Percentiles rank a stretch among this genome's conserved stretches.
Evolutionary conservation across 1,139 yeast genomes (phyloP).

Genomic region (Debaryomyces singareniensis): DNA sequence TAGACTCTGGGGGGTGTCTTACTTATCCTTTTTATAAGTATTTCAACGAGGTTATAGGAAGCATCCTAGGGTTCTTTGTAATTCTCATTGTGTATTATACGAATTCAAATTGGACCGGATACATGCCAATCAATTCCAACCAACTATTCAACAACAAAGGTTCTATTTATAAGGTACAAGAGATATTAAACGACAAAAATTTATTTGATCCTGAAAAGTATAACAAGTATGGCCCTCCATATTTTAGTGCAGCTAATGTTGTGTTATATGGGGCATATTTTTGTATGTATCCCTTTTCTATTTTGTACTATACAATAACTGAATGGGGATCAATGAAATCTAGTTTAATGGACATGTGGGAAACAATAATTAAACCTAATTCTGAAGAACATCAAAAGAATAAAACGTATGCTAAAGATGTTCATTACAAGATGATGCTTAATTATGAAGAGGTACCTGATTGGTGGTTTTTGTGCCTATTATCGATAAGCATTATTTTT

Average conservation of each 20-base stretch:
- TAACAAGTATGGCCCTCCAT: constrained; percentile 34
- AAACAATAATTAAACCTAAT: constrained; percentile 25
- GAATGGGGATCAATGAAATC: constrained; percentile 42
- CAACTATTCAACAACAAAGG: constrained; percentile 31
- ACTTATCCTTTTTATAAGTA: constrained; percentile 37
- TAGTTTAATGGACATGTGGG: constrained; percentile 32
- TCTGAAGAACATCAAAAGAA: constrained; percentile 10
- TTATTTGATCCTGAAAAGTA: constrained; percentile 26
- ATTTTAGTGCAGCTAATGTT: constrained; percentile 37
- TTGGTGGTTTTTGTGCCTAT: constrained; percentile 31
- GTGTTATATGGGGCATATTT: constrained; percentile 38
- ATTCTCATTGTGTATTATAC: constrained; percentile 29
- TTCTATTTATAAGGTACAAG: constrained; percentile 24
- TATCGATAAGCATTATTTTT: constrained; percentile 22
- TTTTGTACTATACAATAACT: constrained; percentile 29
- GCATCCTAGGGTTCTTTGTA: constrained; percentile 24
- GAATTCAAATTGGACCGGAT: constrained; percentile 35
- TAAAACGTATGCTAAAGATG: constrained; percentile 23
- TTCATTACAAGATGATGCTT: constrained; percentile 37
- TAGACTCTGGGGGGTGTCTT: constrained; percentile 34
- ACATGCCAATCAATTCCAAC: constrained; percentile 35
- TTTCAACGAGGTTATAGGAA: constrained; percentile 30
- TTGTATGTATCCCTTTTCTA: constrained; percentile 37
- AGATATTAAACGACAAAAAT: constrained; percentile 25
- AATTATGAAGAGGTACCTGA: constrained; percentile 35